Evolutionary conservation across 2,329 filamentous ascomycete genomes (phyloP), one percentile per base, ranked within the genome.

Genomic region (Colletotrichum phormii): DNA sequence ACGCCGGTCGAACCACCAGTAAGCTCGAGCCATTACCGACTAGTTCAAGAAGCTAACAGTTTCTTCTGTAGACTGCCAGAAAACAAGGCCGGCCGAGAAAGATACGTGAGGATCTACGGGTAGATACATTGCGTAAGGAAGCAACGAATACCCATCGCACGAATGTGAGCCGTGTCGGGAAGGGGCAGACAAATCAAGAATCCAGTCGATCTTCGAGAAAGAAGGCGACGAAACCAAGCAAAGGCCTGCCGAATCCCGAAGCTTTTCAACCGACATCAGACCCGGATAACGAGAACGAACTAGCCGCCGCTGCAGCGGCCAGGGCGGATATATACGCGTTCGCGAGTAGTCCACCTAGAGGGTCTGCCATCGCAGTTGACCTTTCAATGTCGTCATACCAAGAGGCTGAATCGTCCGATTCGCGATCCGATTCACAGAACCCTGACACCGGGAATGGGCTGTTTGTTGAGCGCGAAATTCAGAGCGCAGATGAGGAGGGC

Each of bases 401-500:
- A 15, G 49, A 29, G 3, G 15, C 13, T 22, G 31, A 29, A 54
- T 5, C n/a, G 22, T 12, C n/a, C 31, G 31, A 29, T 11, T 11
- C 42, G 18, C 42, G 8, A 8, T 37, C 49, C 15, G n/a, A n/a
- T 7, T 26, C 15, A 31, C 24, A 11, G 33, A 15, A 31, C 15
- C 15, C 35, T 2, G 53, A 49, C 26, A 24, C 24, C 12, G 33
- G 35, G 11, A 9, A 58, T 33, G 63, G 63, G 5, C 53, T 58
- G 18, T 65, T 58, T 46, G 63, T 65, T 24, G 24, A 46, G 35
- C 63, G 55, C 42, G 63, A 58, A 18, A 31, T 5, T 24, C 51
- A 58, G 5, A 35, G 22, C 22, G 8, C 11, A 31, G 63, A 65
- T 11, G 35, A 24, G 42, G n/a, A 18, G 33, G 24, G 15, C 5